Evolutionary conservation across 371 early-diverging fungal species (phyloP), one percentile per base, ranked within the genome.

Genomic region (Mortierella sp.): DNA sequence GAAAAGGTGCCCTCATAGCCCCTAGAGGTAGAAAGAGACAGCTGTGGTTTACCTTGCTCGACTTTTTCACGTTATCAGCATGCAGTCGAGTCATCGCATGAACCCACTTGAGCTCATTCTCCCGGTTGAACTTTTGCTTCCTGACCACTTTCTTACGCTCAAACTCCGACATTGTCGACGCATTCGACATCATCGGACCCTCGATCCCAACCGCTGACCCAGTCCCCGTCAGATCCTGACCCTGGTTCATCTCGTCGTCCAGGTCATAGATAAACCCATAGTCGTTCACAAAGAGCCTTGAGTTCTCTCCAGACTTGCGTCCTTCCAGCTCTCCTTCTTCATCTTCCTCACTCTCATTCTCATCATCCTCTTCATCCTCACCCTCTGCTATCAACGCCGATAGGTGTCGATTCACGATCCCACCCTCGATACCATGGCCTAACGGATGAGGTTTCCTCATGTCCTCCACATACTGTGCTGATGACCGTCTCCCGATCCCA

Each of bases 251-350:
- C 47, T 80, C 76, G n/a, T 62, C 75, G 43, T 83, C 80, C 30
- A 72, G 46, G 34, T 72, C 72, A 30, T 72, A 57, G n/a, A 88
- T 69, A 50, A 90, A 89, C 1, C 90, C 90, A 64, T 84, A 72
- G 49, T 72, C 72, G 19, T 72, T 72, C 47, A 72, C 55, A 48
- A 46, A 66, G 3, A 72, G 32, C 19, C 58, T 19, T 6, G 72
- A 44, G n/a, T 65, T 60, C 17, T 59, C 60, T 1, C 41, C 50
- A 19, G 56, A 60, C 56, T 56, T 60, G 21, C 46, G 24, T 11
- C 56, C 53, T 6, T 53, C 57, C 4, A 27, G 34, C 8, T 59
- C 56, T 23, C 54, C 50, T 21, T 50, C 58, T 9, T 65, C 72
- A 6, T 66, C 66, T 6, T 71, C 64, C 6, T 48, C 56, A 32